Conservation (phyloP, 148 eudicot genomes). For the Chenopodium quinoa region DNA sequence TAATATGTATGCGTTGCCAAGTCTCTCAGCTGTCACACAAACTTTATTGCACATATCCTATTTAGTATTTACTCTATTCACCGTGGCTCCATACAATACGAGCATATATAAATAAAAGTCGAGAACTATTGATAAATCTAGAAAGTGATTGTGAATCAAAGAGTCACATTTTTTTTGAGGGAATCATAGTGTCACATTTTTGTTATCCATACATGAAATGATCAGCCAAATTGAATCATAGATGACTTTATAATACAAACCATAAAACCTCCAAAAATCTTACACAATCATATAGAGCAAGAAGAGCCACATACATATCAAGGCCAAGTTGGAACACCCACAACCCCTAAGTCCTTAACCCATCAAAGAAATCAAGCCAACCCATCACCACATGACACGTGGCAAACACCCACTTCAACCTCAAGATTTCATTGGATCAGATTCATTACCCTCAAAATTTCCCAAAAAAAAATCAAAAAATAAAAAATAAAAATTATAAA, state of each 20-base stretch:
- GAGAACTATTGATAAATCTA: too few relatives aligned
- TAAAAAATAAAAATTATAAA: neutral
- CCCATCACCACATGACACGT: constrained; percentile 48
- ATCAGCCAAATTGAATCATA: neutral
- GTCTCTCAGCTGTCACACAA: too few relatives aligned
- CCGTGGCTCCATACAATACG: too few relatives aligned
- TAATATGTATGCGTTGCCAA: too few relatives aligned
- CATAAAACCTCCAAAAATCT: neutral
- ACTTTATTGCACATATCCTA: too few relatives aligned
- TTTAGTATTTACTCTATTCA: too few relatives aligned
- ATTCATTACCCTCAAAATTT: constrained; percentile 33
- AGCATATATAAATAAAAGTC: too few relatives aligned
- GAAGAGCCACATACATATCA: constrained; percentile 21
- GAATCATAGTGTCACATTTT: neutral
- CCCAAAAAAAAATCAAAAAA: constrained; percentile 9
- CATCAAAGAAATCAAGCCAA: constrained; percentile 43
- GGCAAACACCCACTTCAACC: constrained; percentile 38
- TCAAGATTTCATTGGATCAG: constrained; percentile 73
- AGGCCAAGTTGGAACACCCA: constrained; percentile 2
- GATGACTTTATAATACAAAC: neutral
- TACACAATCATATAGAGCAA: constrained; percentile 15
- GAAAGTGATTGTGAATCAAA: too few relatives aligned
- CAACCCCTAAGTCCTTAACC: constrained; percentile 6
- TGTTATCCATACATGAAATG: neutral
- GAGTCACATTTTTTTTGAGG: neutral